Evolutionary conservation across 495 filamentous ascomycete species (phyloP).

Genomic region (Lepidopterella palustris): DNA sequence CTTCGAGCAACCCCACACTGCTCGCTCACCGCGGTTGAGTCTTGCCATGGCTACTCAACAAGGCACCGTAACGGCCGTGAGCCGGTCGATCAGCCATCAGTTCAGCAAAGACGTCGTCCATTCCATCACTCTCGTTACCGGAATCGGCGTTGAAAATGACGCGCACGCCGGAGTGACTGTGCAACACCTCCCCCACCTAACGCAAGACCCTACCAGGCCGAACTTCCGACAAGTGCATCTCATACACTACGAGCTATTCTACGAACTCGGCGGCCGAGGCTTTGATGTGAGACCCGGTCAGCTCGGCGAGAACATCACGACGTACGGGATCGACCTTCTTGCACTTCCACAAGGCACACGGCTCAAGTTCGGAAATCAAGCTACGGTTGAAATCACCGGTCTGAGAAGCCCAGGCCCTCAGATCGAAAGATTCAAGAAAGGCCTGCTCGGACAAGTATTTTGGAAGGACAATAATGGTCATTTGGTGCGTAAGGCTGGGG

Average conservation of each 20-base stretch:
- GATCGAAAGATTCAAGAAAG: conserved; percentile 6
- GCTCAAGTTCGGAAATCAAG: conserved; percentile 5
- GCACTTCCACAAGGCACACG: background rate
- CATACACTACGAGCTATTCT: conserved; percentile 10
- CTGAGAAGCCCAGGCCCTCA: conserved; percentile 1
- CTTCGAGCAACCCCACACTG: background rate
- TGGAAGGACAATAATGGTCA: background rate
- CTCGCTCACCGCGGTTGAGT: background rate
- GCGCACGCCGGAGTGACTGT: conserved; percentile 1
- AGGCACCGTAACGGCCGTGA: background rate
- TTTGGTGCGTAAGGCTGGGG: background rate
- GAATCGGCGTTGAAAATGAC: conserved; percentile 6
- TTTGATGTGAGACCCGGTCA: conserved; percentile 3
- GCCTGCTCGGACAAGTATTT: background rate
- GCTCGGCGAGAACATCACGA: conserved; percentile 13
- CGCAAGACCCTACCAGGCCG: background rate
- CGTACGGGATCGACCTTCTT: conserved; percentile 3
- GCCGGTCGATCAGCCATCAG: background rate
- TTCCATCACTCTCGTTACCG: conserved; percentile 6
- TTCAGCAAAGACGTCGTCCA: background rate
- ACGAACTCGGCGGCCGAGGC: background rate
- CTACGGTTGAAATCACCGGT: conserved; percentile 5
- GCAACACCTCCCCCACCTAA: background rate
- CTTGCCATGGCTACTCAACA: background rate
- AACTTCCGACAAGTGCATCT: conserved; percentile 11